Evolutionary conservation across 2,329 filamentous ascomycete species (phyloP).

Genomic region (Pseudogymnoascus sp.): DNA sequence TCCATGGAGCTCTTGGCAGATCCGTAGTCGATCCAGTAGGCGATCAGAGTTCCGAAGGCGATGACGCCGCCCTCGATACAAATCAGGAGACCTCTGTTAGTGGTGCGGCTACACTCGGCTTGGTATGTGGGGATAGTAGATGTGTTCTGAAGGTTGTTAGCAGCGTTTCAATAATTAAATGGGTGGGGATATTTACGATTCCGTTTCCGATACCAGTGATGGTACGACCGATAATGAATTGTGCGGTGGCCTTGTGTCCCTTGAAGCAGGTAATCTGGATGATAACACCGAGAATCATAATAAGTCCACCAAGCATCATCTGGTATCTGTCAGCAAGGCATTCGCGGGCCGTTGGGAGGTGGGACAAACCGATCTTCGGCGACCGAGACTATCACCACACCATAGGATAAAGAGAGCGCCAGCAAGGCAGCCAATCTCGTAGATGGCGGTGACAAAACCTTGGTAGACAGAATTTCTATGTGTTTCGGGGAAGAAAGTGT

Average conservation of each 20-base stretch:
- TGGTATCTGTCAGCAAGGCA: conserved; percentile 14
- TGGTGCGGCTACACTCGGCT: conserved; percentile 43
- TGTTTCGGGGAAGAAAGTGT: conserved; percentile 71
- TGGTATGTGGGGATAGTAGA: conserved; percentile 53
- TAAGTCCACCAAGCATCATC: conserved; percentile 49
- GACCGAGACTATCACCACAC: conserved; percentile 49
- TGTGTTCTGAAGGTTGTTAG: conserved; percentile 29
- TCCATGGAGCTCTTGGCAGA: conserved; percentile 73
- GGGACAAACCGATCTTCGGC: conserved; percentile 48
- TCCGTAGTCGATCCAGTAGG: conserved; percentile 97
- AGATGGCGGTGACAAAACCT: conserved; percentile 49
- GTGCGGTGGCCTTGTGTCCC: conserved; percentile 35
- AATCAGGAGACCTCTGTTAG: conserved; percentile 41
- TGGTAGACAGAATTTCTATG: conserved; percentile 35
- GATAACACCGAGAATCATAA: conserved; percentile 52
- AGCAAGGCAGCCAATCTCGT: conserved; percentile 48
- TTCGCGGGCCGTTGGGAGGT: conserved; percentile 41
- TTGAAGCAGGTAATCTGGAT: conserved; percentile 34
- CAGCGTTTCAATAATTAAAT: not conserved
- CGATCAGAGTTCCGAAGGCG: conserved; percentile 63
- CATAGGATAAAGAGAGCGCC: conserved; percentile 41
- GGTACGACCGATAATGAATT: conserved; percentile 47
- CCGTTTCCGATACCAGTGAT: conserved; percentile 46
- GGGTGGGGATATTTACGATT: conserved; percentile 25
- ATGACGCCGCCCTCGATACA: conserved; percentile 52